Evolutionary conservation across 2,329 filamentous ascomycete genomes (phyloP).

Genomic region (Emmonsiellopsis sp.): DNA sequence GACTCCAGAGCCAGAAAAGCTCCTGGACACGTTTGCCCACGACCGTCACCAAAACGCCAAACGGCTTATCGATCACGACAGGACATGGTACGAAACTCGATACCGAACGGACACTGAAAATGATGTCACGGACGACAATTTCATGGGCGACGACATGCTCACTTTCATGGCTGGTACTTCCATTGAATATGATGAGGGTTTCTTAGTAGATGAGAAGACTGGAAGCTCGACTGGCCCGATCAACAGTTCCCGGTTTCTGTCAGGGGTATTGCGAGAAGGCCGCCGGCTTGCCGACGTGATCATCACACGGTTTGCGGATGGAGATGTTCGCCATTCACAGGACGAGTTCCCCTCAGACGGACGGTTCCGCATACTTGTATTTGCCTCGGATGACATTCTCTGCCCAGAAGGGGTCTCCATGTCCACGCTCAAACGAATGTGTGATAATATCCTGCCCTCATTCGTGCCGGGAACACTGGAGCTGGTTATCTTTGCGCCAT

Average conservation of each 20-base stretch:
- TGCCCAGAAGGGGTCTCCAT: background rate
- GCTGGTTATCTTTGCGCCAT: background rate
- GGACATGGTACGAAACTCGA: background rate
- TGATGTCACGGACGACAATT: background rate
- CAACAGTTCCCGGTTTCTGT: conserved; percentile 22
- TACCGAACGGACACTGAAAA: background rate
- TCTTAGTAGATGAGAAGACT: background rate
- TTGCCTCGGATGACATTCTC: background rate
- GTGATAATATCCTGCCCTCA: background rate
- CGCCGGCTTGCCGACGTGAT: conserved; percentile 24
- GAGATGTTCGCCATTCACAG: conserved; percentile 24
- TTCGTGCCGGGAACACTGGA: background rate
- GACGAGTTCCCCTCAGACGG: conserved; percentile 14
- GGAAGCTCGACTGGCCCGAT: conserved; percentile 12
- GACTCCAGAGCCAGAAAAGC: conserved; percentile 14
- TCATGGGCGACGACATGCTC: background rate
- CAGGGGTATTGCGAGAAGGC: conserved; percentile 24
- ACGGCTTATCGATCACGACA: background rate
- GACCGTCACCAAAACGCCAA: background rate
- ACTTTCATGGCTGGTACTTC: background rate
- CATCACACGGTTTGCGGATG: conserved; percentile 26
- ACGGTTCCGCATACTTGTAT: background rate
- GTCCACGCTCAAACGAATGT: background rate
- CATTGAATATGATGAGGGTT: conserved; percentile 1
- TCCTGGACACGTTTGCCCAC: background rate